These are phyloP conservation scores for Taphrina wiesneri DNA, from an alignment of 1,139 yeast species.

Conservation along the genomic window DNA sequence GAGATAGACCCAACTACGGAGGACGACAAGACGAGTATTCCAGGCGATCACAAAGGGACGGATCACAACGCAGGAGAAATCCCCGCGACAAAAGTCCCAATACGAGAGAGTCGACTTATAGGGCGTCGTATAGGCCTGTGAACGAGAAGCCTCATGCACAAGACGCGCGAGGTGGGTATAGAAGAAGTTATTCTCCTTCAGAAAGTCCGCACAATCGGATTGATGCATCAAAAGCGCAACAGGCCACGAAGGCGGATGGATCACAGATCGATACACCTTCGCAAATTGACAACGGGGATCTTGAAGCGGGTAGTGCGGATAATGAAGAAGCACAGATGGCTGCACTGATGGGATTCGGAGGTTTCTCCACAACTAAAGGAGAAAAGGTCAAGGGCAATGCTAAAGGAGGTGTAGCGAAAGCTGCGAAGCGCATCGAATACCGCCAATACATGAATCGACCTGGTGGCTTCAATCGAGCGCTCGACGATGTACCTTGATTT, in stretches of 20 bases:
- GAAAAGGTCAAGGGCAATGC: conserved; percentile 55
- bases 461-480: conserved; percentile 39
- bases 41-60: neutral
- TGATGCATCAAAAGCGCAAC: neutral
- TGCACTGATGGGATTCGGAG: conserved; percentile 64
- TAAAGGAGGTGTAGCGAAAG: conserved; percentile 53
- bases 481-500: conserved; percentile 18
- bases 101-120: too few species aligned
- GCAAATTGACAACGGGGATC: neutral
- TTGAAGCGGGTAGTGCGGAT: conserved; percentile 4
- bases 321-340: conserved; percentile 42
- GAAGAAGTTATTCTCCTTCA: neutral
- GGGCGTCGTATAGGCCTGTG: conserved; percentile 7
- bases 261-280: neutral
- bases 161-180: neutral
- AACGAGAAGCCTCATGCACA: neutral
- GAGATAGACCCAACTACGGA: neutral
- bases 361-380: conserved; percentile 63
- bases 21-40: neutral
- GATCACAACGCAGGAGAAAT: neutral
- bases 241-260: neutral
- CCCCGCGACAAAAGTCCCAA: neutral
- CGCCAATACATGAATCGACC: conserved; percentile 59
- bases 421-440: conserved; percentile 51
- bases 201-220: neutral